These are phyloP conservation scores for Lichtheimia ornata DNA, from an alignment of 371 early-diverging fungal genomes.

Conservation along the genomic window DNA sequence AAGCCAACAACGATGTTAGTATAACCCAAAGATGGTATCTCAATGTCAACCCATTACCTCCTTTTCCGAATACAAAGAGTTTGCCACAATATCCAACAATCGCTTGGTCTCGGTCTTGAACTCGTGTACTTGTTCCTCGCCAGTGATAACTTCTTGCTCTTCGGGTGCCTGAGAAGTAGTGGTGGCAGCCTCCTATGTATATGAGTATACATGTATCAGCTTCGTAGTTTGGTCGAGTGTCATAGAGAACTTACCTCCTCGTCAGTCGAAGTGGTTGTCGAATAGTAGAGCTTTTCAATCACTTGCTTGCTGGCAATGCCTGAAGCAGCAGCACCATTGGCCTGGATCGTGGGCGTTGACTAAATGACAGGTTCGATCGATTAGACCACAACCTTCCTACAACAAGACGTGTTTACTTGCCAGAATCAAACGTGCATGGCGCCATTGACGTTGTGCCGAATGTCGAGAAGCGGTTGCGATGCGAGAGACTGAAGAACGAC, in stretches of 20 bases:
- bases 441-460: slow-evolving; percentile 10
- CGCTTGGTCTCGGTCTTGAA: slow-evolving; percentile 88
- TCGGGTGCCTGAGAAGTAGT: background rate
- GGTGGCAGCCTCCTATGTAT: background rate
- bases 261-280: background rate
- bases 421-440: background rate
- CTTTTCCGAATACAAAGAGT: slow-evolving; percentile 87
- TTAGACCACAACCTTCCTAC: too few species aligned
- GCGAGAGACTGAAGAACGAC: slow-evolving; percentile 23
- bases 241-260: background rate
- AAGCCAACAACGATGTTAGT: background rate
- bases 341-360: background rate
- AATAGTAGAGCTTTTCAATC: slow-evolving; percentile 3
- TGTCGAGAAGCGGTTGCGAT: slow-evolving; percentile 20
- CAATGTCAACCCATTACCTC: slow-evolving; percentile 51
- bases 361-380: background rate
- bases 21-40: background rate
- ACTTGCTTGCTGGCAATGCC: background rate
- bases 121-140: slow-evolving; percentile 53
- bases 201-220: background rate
- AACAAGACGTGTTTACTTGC: slow-evolving; percentile 2
- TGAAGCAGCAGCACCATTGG: slow-evolving; percentile 7
- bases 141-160: slow-evolving; percentile 34
- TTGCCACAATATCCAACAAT: slow-evolving; percentile 83
- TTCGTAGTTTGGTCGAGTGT: background rate